Evolutionary conservation across 1,284 basidiomycete species (phyloP), one percentile per base, ranked within the genome.

Genomic region (Pyrrhoderma noxium): DNA sequence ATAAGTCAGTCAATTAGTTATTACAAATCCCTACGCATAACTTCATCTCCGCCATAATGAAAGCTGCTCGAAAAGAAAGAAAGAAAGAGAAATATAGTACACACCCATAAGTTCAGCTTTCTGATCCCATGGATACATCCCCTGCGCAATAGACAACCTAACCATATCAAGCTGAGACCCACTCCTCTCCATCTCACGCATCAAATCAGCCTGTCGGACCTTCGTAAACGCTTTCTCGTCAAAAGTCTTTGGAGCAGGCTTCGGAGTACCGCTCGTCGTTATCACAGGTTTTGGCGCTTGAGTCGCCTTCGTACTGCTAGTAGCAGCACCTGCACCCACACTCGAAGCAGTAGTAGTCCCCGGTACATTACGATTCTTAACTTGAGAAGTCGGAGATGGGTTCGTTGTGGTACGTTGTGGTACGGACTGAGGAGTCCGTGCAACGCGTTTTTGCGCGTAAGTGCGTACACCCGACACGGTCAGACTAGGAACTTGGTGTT

Each of bases 81-180:
- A 11, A 11, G 27, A 31, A 31, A 31, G 27, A 31, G 45, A 16
- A 7, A 41, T 2, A 19, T 7, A 39, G 25, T 13, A 5, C 45
- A 16, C 23, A 55, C 53, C 53, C 36, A 55, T 21, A 14, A 55
- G 44, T 22, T 35, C 16, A 5, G 45, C 19, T 23, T 55, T 55
- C 3, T 14, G 19, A n/a, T 23, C 49, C 49, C 49, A 55, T 1
- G 49, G 53, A 16, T 55, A 49, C 22, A 45, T 36, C n/a, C 53
- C 53, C 27, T 14, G 9, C 2, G 35, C 48, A 11, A 40, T 8
- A 11, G 49, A 47, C 39, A 51, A 41, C 14, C 52, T 44, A 5
- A 47, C 14, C 39, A 43, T 27, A 14, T 51, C 49, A 11, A 47
- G 34, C 45, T 51, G 39, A 27, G 31, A 16, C 23, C 48, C 53